phyloP scores from a whole-genome alignment of 768 basidiomycete genomes.

The Boletus pseudo-olivaceus region DNA sequence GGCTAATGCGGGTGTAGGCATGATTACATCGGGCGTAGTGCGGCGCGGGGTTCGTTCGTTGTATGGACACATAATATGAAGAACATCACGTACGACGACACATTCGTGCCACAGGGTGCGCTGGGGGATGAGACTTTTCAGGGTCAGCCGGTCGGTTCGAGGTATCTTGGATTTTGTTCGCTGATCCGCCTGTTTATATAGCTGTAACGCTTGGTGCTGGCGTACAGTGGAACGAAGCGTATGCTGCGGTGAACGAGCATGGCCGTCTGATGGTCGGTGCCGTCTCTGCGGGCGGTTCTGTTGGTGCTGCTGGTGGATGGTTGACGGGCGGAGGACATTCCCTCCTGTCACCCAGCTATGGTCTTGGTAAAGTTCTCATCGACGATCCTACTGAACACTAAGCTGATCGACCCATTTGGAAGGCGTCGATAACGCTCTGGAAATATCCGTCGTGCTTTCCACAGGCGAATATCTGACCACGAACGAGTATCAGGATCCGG shows the following conservation, averaged over 20 bases:
- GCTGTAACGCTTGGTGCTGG: conserved; percentile 37
- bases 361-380: conserved; percentile 34
- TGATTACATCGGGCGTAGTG: conserved; percentile 39
- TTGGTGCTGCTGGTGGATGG: conserved; percentile 50
- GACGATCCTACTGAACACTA: not conserved
- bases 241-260: conserved; percentile 37
- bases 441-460: conserved; percentile 44
- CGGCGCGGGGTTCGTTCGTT: conserved; percentile 35
- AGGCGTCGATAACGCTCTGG: conserved; percentile 47
- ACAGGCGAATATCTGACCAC: conserved; percentile 37
- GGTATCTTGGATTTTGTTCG: not conserved
- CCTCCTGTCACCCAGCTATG: conserved; percentile 36
- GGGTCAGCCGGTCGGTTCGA: not conserved
- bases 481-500: conserved; percentile 39
- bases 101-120: conserved; percentile 33
- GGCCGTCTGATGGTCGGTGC: conserved; percentile 45
- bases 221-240: conserved; percentile 45
- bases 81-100: conserved; percentile 32
- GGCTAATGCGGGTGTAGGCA: conserved; percentile 19
- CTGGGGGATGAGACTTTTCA: conserved; percentile 3
- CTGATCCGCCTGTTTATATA: conserved; percentile 15
- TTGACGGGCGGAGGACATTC: conserved; percentile 47
- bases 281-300: conserved; percentile 34
- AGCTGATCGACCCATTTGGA: not conserved
- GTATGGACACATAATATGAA: conserved; percentile 43